Conservation (phyloP, 345 rosid species). For the Punica granatum region DNA sequence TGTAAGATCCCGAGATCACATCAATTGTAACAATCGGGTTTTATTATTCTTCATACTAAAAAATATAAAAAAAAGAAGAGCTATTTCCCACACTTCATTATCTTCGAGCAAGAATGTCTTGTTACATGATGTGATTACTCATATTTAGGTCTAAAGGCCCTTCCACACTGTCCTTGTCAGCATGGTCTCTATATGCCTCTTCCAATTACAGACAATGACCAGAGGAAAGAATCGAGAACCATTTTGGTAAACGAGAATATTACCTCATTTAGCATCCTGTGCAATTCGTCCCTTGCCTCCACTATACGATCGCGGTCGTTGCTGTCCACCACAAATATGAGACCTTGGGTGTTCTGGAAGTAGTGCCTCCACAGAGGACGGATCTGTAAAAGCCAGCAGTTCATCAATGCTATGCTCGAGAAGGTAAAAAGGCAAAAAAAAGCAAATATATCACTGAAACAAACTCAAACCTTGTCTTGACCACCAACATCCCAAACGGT, state of each 20-base stretch:
- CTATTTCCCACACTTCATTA: neutral
- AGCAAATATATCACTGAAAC: neutral
- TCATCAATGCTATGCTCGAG: neutral
- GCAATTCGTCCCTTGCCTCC: slow-evolving; percentile 87
- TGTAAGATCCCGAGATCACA: neutral
- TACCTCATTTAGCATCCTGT: slow-evolving; percentile 90
- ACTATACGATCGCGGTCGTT: slow-evolving; percentile 69
- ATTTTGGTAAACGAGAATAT: neutral
- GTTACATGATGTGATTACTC: neutral
- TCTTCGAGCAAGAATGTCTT: neutral
- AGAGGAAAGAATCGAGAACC: neutral
- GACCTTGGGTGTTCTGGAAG: slow-evolving; percentile 82
- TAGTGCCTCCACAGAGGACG: slow-evolving; percentile 91
- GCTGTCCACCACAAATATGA: slow-evolving; percentile 85
- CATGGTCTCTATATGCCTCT: too few species aligned
- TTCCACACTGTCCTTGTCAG: too few species aligned
- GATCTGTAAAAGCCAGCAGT: slow-evolving; percentile 27
- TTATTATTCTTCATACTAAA: neutral
- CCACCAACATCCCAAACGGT: slow-evolving; percentile 97
- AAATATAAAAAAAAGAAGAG: neutral
- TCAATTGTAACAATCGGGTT: neutral
- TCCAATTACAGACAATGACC: too few species aligned
- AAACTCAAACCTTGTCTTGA: slow-evolving; percentile 58
- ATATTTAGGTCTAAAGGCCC: too few species aligned
- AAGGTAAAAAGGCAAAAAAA: neutral